These are phyloP conservation scores for Ganoderma sinense DNA, from an alignment of 1,284 basidiomycete genomes.

Conservation along the genomic window DNA sequence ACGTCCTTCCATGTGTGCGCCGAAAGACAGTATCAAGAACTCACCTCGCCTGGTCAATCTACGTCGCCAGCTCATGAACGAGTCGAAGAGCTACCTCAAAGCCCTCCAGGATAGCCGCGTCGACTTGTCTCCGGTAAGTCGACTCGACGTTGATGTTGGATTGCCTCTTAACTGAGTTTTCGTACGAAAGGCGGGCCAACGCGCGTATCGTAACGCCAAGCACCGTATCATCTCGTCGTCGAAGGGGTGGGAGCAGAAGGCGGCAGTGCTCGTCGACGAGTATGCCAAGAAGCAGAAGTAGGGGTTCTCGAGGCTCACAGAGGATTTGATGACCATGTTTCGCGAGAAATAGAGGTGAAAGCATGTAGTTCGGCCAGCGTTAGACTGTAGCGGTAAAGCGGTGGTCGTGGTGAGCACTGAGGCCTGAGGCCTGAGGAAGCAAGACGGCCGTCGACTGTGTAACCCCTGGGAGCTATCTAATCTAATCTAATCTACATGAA, in stretches of 20 bases:
- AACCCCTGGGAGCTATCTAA: too few relatives aligned
- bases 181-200: background rate
- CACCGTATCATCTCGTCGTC: background rate
- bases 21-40: background rate
- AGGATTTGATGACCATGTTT: too few relatives aligned
- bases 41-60: background rate
- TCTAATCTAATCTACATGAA: too few relatives aligned
- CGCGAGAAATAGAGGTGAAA: too few relatives aligned
- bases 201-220: background rate
- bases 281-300: conserved; percentile 3
- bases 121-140: background rate
- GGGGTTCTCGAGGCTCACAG: too few relatives aligned
- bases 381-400: too few relatives aligned
- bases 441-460: too few relatives aligned
- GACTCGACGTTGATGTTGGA: background rate
- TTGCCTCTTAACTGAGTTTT: too few relatives aligned
- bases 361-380: too few relatives aligned
- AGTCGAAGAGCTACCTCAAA: background rate
- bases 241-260: background rate
- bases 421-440: too few relatives aligned
- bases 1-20: background rate
- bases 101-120: background rate
- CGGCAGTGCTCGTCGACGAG: background rate
- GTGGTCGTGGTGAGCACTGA: too few relatives aligned
- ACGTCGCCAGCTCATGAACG: background rate